Evolutionary conservation across 2,329 filamentous ascomycete species (phyloP).

Genomic region (Elsinoe ampelina): DNA sequence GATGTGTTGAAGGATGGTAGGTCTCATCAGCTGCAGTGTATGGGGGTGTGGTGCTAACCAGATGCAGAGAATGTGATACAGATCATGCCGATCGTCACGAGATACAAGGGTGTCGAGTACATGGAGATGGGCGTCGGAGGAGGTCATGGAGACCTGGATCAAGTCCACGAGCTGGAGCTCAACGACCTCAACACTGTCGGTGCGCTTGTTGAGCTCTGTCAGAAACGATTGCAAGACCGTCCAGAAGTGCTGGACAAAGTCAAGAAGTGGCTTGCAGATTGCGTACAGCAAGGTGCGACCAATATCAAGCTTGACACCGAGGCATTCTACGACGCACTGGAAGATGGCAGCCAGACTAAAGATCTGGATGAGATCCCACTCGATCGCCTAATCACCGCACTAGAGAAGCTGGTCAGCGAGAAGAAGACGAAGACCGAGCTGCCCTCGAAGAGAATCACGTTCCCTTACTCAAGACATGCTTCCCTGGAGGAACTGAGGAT

Average conservation of each 20-base stretch:
- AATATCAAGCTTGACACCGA: slow-evolving; percentile 20
- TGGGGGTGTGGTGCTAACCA: neutral
- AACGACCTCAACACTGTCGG: slow-evolving; percentile 40
- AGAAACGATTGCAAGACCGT: slow-evolving; percentile 28
- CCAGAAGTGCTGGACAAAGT: slow-evolving; percentile 29
- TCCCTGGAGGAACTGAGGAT: slow-evolving; percentile 71
- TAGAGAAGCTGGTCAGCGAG: slow-evolving; percentile 25
- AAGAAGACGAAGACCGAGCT: slow-evolving; percentile 17
- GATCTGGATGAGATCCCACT: slow-evolving; percentile 24
- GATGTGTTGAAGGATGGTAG: slow-evolving; percentile 34
- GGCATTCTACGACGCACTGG: slow-evolving; percentile 10
- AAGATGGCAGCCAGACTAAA: slow-evolving; percentile 13
- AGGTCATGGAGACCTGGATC: slow-evolving; percentile 64
- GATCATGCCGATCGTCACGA: slow-evolving; percentile 69
- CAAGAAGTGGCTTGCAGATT: slow-evolving; percentile 24
- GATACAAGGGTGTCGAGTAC: slow-evolving; percentile 52
- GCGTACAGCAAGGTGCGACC: slow-evolving; percentile 18
- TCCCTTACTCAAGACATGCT: slow-evolving; percentile 84
- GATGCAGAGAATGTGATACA: slow-evolving; percentile 51
- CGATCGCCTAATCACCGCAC: slow-evolving; percentile 23
- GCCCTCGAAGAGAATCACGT: slow-evolving; percentile 36
- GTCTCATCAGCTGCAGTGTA: slow-evolving; percentile 20
- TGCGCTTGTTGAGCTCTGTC: slow-evolving; percentile 46
- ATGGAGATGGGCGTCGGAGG: slow-evolving; percentile 70
- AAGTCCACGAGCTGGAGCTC: slow-evolving; percentile 56